phyloP scores from a whole-genome alignment of 768 basidiomycete species.

The Mycena rebaudengoi region DNA sequence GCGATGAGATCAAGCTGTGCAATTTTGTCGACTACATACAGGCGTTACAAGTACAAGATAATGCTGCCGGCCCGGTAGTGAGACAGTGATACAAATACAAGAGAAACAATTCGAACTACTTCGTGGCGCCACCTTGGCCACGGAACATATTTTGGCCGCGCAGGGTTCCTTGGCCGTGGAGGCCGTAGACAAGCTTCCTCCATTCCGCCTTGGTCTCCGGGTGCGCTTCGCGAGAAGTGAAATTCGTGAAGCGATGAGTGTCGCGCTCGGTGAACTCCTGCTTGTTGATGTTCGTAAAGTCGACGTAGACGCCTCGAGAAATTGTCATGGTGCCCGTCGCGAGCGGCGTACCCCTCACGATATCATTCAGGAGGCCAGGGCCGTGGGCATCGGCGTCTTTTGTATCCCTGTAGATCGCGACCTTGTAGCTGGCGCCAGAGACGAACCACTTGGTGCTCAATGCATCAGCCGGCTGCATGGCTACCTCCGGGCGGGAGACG shows the following conservation, averaged over 20 bases:
- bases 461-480: conserved; percentile 30
- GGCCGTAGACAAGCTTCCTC: conserved; percentile 10
- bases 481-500: conserved; percentile 24
- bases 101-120: conserved; percentile 4
- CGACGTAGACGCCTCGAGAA: conserved; percentile 8
- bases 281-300: conserved; percentile 12
- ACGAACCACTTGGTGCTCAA: conserved; percentile 22
- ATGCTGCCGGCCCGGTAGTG: conserved; percentile 10
- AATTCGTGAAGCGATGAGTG: conserved; percentile 10
- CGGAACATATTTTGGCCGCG: conserved; percentile 13
- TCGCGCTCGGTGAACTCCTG: conserved; percentile 10
- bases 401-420: conserved; percentile 29
- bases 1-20: conserved; percentile 11
- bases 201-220: conserved; percentile 12
- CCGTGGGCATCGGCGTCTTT: conserved; percentile 25
- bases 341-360: conserved; percentile 7
- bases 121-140: conserved; percentile 12
- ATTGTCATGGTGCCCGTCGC: conserved; percentile 13
- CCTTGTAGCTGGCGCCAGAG: conserved; percentile 23
- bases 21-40: conserved; percentile 8
- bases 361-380: conserved; percentile 24
- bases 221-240: conserved; percentile 13
- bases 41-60: conserved; percentile 15
- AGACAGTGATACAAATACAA: conserved; percentile 11
- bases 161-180: conserved; percentile 13